Evolutionary conservation across 2,329 filamentous ascomycete genomes (phyloP), one percentile per base, ranked within the genome.

Genomic region (Aspergillus sojae): DNA sequence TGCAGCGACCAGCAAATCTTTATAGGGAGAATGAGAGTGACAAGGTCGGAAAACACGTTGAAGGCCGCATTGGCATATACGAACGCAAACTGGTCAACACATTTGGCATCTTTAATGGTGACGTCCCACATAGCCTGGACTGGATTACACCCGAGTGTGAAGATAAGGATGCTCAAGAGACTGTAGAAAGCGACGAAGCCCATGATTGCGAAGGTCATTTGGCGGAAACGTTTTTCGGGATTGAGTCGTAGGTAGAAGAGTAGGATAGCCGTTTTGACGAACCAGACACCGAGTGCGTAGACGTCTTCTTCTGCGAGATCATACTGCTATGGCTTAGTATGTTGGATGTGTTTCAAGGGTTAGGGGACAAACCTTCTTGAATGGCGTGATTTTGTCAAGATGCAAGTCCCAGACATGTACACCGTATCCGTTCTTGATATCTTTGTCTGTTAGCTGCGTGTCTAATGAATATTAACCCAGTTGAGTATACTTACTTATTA

Each of bases 211-310:
- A 57, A 68, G 16, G 66, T 67, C 65, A 60, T 62, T 19, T 66
- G 61, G 3, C 67, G 67, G 50, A 68, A 68, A 39, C 61, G 65
- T 28, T 64, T 62, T 9, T 68, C 63, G 4, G 65, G 65, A 30
- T 55, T 68, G 5, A 68, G 60, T 14, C 67, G 66, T 10, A 68
- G 61, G 32, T 68, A 68, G 55, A 68, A 68, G 4, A 68, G 61
- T 23, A 68, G 61, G 41, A 68, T 68, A 19, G 67, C 63, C 5
- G 64, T 68, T 43, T 68, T 68, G 55, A 68, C 65, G 32, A 68
- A 62, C 65, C 65, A 66, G 53, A 66, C 58, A 3, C 65, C 65
- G 26, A 66, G 59, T 0, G 61, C 65, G 53, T 57, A 68, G 28
- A 66, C 23, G 39, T 61, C 65, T 39, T 66, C 62, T 39, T 57